Percentiles rank a stretch among this genome's conserved stretches.
Conservation (phyloP, 352 stramenopile species). For the Phytophthora cryptogea region DNA sequence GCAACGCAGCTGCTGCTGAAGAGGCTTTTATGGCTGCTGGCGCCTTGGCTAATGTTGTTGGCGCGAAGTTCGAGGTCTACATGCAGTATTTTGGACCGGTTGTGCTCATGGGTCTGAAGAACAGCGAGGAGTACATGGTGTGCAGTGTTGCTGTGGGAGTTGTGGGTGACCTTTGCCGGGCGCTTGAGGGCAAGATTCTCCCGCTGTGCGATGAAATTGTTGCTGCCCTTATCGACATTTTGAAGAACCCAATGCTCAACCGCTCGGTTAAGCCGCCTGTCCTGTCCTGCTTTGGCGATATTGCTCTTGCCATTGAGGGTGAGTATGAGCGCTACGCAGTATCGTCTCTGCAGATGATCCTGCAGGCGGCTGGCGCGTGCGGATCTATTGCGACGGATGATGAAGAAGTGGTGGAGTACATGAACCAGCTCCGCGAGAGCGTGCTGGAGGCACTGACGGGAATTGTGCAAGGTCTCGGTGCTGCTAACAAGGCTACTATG, state of each 20-base stretch:
- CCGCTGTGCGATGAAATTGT: constrained; percentile 96
- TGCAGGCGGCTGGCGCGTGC: constrained; percentile 88
- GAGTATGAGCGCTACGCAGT: constrained; percentile 91
- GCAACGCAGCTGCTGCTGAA: constrained; percentile 94
- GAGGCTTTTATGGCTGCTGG: constrained; percentile 96
- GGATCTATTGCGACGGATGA: constrained; percentile 91
- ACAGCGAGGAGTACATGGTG: constrained; percentile 96
- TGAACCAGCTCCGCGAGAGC: constrained; percentile 95
- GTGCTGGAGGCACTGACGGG: constrained; percentile 97
- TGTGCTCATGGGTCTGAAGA: constrained; percentile 92
- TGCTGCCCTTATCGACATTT: constrained; percentile 91
- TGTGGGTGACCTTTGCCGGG: constrained; percentile 95
- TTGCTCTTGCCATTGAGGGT: constrained; percentile 95
- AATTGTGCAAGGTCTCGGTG: constrained; percentile 95
- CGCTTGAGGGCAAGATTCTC: constrained; percentile 91
- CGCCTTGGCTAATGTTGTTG: constrained; percentile 93
- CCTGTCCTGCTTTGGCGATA: constrained; percentile 96
- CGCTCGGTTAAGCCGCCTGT: constrained; percentile 96
- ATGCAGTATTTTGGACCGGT: constrained; percentile 94
- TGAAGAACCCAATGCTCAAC: constrained; percentile 94
- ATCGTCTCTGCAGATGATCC: constrained; percentile 84
- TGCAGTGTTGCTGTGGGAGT: constrained; percentile 96
- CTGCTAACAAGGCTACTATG: constrained; percentile 86
- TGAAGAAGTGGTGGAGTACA: constrained; percentile 98
- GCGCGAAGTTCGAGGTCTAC: constrained; percentile 95